Percentiles rank a stretch among this genome's conserved stretches.
These are phyloP conservation scores for Sclerotinia borealis DNA, from an alignment of 2,329 filamentous ascomycete species.

Conservation along the genomic window DNA sequence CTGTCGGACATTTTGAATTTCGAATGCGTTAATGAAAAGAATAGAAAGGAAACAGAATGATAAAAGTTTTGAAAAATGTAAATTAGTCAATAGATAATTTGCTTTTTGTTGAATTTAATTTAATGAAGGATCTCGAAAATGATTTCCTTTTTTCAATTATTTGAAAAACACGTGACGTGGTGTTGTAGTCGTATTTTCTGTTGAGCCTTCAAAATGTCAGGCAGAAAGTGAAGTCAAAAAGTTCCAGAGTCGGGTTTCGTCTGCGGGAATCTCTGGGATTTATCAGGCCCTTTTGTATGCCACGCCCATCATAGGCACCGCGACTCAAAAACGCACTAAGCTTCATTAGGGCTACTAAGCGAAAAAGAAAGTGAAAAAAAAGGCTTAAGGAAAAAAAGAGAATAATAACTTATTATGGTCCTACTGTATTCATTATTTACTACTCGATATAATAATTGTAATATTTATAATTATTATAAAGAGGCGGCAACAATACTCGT, in stretches of 20 bases:
- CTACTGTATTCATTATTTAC: too few relatives aligned
- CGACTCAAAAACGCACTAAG: slow-evolving; percentile 5
- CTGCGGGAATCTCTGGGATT: slow-evolving; percentile 6
- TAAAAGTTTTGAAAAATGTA: not conserved
- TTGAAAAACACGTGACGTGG: slow-evolving; percentile 1
- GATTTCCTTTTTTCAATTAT: not conserved
- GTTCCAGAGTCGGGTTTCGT: slow-evolving; percentile 6
- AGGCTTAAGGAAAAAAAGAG: not conserved
- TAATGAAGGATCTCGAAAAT: not conserved
- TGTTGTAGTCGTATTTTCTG: not conserved
- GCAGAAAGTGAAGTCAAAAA: slow-evolving; percentile 5
- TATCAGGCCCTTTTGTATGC: slow-evolving; percentile 9
- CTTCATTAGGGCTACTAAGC: slow-evolving; percentile 5
- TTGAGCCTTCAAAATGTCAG: not conserved
- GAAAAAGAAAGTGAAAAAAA: not conserved
- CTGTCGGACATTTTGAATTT: slow-evolving; percentile 58
- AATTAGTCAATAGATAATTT: too few relatives aligned
- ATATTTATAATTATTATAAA: too few relatives aligned
- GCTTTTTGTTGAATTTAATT: not conserved
- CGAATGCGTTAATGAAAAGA: not conserved
- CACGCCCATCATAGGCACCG: not conserved
- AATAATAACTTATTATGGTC: too few relatives aligned
- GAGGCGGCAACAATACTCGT: too few relatives aligned
- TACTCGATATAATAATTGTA: too few relatives aligned
- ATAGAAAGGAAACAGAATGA: not conserved